These are phyloP conservation scores for Chlamydomonas sp. DNA, from an alignment of 139 green algal genomes.

Conservation along the genomic window DNA sequence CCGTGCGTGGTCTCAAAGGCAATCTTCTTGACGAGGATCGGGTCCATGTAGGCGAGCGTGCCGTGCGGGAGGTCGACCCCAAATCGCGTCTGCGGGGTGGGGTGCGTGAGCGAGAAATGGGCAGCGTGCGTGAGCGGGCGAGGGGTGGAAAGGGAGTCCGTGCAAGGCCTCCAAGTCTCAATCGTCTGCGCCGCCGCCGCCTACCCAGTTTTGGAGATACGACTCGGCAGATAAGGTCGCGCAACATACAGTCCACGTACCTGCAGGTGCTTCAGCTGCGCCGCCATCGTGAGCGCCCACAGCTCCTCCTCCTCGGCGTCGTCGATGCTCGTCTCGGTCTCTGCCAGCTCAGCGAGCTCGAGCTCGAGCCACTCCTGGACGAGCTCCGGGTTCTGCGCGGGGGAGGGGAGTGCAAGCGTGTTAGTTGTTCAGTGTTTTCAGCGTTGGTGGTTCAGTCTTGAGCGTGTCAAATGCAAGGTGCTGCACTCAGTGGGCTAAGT, in stretches of 20 bases:
- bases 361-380: slow-evolving; percentile 35
- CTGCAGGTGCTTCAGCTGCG: slow-evolving; percentile 38
- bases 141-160: no score
- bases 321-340: slow-evolving; percentile 34
- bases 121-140: no score
- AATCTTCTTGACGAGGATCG: slow-evolving; percentile 55
- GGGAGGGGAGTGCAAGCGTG: no score
- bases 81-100: slow-evolving; percentile 32
- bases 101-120: slow-evolving; percentile 7
- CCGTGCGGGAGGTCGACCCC: slow-evolving; percentile 44
- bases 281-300: slow-evolving; percentile 39
- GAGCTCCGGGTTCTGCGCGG: slow-evolving; percentile 34
- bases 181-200: no score
- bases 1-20: slow-evolving; percentile 54
- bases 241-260: no score
- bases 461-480: no score
- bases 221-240: no score
- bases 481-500: no score
- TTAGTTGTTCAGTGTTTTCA: no score
- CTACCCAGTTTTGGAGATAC: no score
- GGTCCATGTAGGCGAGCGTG: slow-evolving; percentile 48
- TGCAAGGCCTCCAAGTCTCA: no score
- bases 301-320: slow-evolving; percentile 60
- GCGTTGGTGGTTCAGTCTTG: no score
- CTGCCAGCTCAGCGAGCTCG: slow-evolving; percentile 50